A percentile compares a stretch with the other conserved stretches of the same genome.
phyloP scores from a whole-genome alignment of 2,329 filamentous ascomycete species.

The Aspergillus transmontanensis region DNA sequence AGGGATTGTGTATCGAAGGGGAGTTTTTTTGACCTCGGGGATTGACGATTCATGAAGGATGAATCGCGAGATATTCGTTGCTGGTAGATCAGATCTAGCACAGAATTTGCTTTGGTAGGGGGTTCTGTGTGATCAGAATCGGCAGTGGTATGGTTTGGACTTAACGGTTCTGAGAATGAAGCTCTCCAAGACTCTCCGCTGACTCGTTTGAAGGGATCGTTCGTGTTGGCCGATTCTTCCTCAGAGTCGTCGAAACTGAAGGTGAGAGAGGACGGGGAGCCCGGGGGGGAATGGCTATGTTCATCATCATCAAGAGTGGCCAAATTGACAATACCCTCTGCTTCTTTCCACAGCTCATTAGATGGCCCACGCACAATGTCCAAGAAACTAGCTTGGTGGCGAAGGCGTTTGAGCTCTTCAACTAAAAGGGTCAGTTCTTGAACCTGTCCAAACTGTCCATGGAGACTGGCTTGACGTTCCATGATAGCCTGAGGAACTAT shows the following conservation, averaged over 20 bases:
- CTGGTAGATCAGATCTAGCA: conserved; percentile 63
- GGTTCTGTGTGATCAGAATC: conserved; percentile 53
- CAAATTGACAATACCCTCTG: conserved; percentile 67
- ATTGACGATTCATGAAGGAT: conserved; percentile 25
- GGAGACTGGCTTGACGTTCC: conserved; percentile 66
- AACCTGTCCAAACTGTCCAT: conserved; percentile 66
- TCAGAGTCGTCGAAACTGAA: conserved; percentile 63
- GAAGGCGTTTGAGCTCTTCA: conserved; percentile 65
- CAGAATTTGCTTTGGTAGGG: conserved; percentile 63
- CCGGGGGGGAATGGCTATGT: conserved; percentile 50
- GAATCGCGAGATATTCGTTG: conserved; percentile 41
- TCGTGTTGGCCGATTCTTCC: conserved; percentile 46
- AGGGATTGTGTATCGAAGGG: conserved; percentile 68
- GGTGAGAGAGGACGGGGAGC: conserved; percentile 59
- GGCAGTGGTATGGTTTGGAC: conserved; percentile 32
- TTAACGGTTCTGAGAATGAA: conserved; percentile 29
- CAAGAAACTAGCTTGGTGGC: conserved; percentile 56
- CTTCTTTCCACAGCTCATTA: conserved; percentile 62
- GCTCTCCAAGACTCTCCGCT: conserved; percentile 36
- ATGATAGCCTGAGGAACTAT: conserved; percentile 63
- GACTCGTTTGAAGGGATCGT: conserved; percentile 32
- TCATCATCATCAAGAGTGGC: conserved; percentile 67
- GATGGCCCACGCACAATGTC: conserved; percentile 57
- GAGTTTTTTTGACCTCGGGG: conserved; percentile 53
- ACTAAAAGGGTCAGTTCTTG: conserved; percentile 66